These are phyloP conservation scores for Pseudomassariella vexata DNA, from an alignment of 2,329 filamentous ascomycete genomes.

Conservation along the genomic window DNA sequence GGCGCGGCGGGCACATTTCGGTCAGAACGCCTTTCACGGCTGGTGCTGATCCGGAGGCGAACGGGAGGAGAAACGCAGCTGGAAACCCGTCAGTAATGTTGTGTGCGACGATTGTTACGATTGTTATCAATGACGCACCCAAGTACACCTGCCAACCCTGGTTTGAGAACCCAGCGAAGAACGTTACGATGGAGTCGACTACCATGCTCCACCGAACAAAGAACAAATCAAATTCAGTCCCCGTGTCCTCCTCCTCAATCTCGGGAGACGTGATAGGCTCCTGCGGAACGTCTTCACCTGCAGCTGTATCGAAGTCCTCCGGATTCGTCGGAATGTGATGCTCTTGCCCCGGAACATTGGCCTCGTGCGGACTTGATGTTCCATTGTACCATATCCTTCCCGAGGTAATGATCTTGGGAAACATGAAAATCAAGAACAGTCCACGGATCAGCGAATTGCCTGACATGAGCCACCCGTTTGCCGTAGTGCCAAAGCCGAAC, in stretches of 20 bases:
- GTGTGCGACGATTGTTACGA: not conserved
- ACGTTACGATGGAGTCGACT: slow-evolving; percentile 59
- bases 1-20: slow-evolving; percentile 58
- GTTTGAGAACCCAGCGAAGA: slow-evolving; percentile 55
- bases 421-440: slow-evolving; percentile 48
- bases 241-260: slow-evolving; percentile 20
- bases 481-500: slow-evolving; percentile 48
- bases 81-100: not conserved
- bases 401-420: slow-evolving; percentile 44
- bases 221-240: slow-evolving; percentile 54
- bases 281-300: slow-evolving; percentile 18
- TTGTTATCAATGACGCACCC: slow-evolving; percentile 26
- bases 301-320: slow-evolving; percentile 15
- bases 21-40: slow-evolving; percentile 70
- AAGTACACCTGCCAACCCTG: slow-evolving; percentile 65
- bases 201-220: slow-evolving; percentile 63
- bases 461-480: slow-evolving; percentile 53
- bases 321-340: slow-evolving; percentile 15
- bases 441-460: slow-evolving; percentile 49
- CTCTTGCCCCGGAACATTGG: slow-evolving; percentile 5
- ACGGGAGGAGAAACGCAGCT: slow-evolving; percentile 59
- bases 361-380: not conserved
- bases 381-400: slow-evolving; percentile 33
- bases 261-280: slow-evolving; percentile 17
- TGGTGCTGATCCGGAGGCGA: slow-evolving; percentile 63